Percentiles rank a stretch among this genome's conserved stretches.
phyloP scores from a whole-genome alignment of 2,329 filamentous ascomycete species.

The Kalaharituber pfeilii region DNA sequence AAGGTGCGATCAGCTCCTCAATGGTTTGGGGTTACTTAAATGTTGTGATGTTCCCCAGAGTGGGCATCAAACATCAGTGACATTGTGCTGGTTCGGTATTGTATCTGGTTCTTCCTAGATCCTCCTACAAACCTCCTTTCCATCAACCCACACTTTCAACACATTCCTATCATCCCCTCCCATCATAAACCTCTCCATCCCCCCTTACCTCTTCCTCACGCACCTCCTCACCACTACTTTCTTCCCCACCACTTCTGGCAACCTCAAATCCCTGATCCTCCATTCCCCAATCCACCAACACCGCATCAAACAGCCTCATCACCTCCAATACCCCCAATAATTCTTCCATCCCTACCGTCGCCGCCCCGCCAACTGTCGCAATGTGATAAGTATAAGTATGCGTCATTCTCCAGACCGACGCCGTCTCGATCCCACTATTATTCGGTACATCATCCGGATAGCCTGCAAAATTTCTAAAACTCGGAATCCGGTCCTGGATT shows the following conservation, averaged over 20 bases:
- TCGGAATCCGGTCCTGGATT: slow-evolving; percentile 18
- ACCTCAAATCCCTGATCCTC: slow-evolving; percentile 7
- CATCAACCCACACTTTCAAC: slow-evolving; percentile 19
- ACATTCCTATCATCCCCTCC: slow-evolving; percentile 13
- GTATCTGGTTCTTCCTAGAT: too few relatives aligned
- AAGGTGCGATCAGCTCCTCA: too few relatives aligned
- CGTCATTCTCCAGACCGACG: slow-evolving; percentile 15
- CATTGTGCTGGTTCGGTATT: too few relatives aligned
- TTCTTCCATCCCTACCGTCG: slow-evolving; percentile 16
- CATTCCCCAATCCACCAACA: slow-evolving; percentile 15
- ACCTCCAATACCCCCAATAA: slow-evolving; percentile 19
- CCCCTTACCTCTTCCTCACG: slow-evolving; percentile 13
- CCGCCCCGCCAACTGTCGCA: slow-evolving; percentile 19
- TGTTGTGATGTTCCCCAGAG: too few relatives aligned
- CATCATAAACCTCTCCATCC: slow-evolving; percentile 7
- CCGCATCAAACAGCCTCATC: slow-evolving; percentile 21
- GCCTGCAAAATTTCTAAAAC: not conserved
- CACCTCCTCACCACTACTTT: slow-evolving; percentile 10
- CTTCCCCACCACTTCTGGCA: slow-evolving; percentile 7
- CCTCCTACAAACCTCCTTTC: slow-evolving; percentile 11
- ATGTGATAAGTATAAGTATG: slow-evolving; percentile 19
- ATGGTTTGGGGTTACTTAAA: too few relatives aligned
- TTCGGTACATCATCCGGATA: slow-evolving; percentile 4
- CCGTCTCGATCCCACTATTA: not conserved
- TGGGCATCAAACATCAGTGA: too few relatives aligned